Evolutionary conservation across 305 asterid genomes (phyloP).

Genomic region (Fraxinus xanthoxyloides): DNA sequence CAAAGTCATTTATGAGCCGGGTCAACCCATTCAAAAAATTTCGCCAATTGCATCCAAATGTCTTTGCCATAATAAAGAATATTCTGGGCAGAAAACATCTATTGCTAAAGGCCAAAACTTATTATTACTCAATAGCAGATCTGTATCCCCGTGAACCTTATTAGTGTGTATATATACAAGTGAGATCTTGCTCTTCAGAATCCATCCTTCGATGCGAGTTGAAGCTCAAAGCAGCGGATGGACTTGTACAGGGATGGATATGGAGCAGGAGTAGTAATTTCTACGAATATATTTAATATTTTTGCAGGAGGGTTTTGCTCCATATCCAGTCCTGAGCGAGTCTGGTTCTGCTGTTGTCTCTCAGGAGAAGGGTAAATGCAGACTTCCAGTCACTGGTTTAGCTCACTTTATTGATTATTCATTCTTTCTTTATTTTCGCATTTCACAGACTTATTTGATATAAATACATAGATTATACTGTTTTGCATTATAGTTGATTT

Average conservation of each 20-base stretch:
- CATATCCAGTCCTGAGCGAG: conserved; percentile 39
- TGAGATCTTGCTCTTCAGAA: background rate
- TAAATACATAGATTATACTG: background rate
- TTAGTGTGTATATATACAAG: background rate
- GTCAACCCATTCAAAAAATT: background rate
- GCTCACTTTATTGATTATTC: no score
- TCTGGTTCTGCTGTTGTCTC: conserved; percentile 21
- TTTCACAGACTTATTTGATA: background rate
- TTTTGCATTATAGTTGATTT: background rate
- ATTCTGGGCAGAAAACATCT: background rate
- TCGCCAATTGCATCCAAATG: background rate
- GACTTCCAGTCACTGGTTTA: background rate
- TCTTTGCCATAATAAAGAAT: background rate
- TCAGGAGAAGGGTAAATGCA: background rate
- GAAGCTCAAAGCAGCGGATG: conserved; percentile 1
- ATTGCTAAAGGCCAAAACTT: background rate
- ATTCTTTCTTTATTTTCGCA: background rate
- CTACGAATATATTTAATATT: background rate
- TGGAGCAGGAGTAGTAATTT: conserved; percentile 19
- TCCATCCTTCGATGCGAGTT: background rate
- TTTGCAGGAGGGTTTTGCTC: conserved; percentile 12
- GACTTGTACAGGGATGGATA: conserved; percentile 25
- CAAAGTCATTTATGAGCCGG: background rate
- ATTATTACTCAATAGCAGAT: background rate
- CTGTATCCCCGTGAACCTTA: background rate